phyloP scores from a whole-genome alignment of 805 yeast species.

The Jamesozyma lodderae region DNA sequence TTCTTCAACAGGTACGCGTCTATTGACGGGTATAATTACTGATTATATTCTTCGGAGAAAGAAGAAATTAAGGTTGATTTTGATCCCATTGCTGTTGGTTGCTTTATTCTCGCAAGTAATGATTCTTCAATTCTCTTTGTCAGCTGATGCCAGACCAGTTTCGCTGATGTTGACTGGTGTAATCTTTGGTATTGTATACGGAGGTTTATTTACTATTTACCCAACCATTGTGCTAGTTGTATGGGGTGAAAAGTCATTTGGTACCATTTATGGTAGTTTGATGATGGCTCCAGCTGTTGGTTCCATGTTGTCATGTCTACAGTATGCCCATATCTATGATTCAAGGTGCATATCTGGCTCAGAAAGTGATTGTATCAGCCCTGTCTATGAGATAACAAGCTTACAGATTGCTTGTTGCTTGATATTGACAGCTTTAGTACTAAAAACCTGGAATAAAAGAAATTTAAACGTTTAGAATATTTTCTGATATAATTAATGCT shows the following conservation, averaged over 20 bases:
- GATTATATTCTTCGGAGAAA: constrained; percentile 42
- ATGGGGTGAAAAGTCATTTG: constrained; percentile 85
- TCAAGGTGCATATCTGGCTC: constrained; percentile 15
- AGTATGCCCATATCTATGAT: constrained; percentile 62
- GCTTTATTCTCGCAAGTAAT: constrained; percentile 34
- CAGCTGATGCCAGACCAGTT: too few relatives aligned
- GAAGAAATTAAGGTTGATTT: constrained; percentile 27
- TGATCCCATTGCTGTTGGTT: constrained; percentile 27
- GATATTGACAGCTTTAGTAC: constrained; percentile 6
- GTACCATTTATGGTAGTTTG: constrained; percentile 87
- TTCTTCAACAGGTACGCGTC: constrained; percentile 63
- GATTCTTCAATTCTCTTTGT: too few relatives aligned
- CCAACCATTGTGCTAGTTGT: constrained; percentile 77
- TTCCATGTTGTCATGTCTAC: constrained; percentile 53
- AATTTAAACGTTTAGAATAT: constrained; percentile 3
- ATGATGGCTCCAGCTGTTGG: constrained; percentile 87
- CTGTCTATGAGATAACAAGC: constrained; percentile 11
- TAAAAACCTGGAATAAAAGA: constrained; percentile 10
- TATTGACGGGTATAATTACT: constrained; percentile 56
- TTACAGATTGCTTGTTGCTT: constrained; percentile 5
- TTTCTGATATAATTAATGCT: too few relatives aligned
- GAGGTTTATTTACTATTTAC: constrained; percentile 75
- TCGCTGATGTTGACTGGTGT: too few relatives aligned
- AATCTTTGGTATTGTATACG: constrained; percentile 63
- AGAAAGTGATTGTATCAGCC: constrained; percentile 13